Evolutionary conservation across 805 yeast genomes (phyloP), one percentile per base, ranked within the genome.

Genomic region (Saturnispora diversa): DNA sequence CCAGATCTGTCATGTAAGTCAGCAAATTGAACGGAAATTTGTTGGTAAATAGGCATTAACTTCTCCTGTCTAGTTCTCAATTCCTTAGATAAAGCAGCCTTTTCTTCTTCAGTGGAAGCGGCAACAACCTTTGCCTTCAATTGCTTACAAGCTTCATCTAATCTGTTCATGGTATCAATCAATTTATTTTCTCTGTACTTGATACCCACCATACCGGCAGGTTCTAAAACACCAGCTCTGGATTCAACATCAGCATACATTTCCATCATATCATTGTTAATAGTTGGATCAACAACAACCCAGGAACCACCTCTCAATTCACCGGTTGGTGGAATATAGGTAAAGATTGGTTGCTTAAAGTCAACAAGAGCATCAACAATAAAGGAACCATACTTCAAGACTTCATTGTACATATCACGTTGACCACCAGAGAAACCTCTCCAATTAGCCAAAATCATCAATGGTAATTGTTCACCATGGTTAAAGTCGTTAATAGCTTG

Each of bases 381-480:
- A 64, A 74, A 86, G 3, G 97, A 79, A 60, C 99, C 99, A 60
- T 84, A 92, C 65, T 92, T 92, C 69, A 92, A 79, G 32, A 92
- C 94, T 69, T 92, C 99, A 57, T 88, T 86, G 74, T 83, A 94
- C 99, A 92, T 92, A 65, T 92, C 99, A 62, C 97, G 84, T 72
- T 92, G 99, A 63, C 99, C 98, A 72, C 99, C 98, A 51, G 97
- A 86, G 79, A 92, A 92, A 58, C 99, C 99, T 79, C 99, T 84
- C 99, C 99, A 92, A 76, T 92, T 92, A 45, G 98, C 98, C 53
- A 92, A 69, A 51, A 92, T 86, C 94, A 92, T 84, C 64, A 92
- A 72, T 49, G 99, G 99, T 58, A 92, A 74, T 65, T 88, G 90
- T 66, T 92, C 99, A 72, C 99, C 99, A 59, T 86, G 70, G 73